phyloP scores from a whole-genome alignment of 139 green algal genomes.

The Chlamydomonas applanata region DNA sequence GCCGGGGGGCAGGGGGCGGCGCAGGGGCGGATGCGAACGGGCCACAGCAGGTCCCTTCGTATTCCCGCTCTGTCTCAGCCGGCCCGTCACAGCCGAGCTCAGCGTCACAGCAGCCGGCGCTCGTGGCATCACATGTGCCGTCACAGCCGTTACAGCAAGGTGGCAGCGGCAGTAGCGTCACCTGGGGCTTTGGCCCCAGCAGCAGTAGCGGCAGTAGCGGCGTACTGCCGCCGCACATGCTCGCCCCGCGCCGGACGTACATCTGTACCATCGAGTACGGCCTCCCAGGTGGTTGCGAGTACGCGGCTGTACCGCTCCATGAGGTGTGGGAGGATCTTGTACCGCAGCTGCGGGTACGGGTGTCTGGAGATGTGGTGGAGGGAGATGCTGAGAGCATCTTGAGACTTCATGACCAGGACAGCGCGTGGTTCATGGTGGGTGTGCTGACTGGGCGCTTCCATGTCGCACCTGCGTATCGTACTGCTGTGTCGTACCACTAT shows the following conservation, averaged over 20 bases:
- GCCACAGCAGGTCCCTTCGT: too few species aligned
- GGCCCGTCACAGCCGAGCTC: too few species aligned
- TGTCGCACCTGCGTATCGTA: too few species aligned
- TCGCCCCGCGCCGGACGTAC: slow-evolving; percentile 17
- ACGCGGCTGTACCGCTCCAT: slow-evolving; percentile 22
- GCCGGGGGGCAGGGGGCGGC: too few species aligned
- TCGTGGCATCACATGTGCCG: too few species aligned
- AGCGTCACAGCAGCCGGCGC: too few species aligned
- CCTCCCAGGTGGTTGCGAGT: slow-evolving; percentile 30
- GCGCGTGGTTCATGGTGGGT: slow-evolving; percentile 24
- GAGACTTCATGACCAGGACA: neutral
- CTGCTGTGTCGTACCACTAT: too few species aligned
- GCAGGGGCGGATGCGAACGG: too few species aligned
- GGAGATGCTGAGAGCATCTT: slow-evolving; percentile 24
- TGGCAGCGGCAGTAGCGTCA: neutral
- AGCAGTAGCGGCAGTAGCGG: neutral
- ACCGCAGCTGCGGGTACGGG: slow-evolving; percentile 14
- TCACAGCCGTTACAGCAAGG: too few species aligned
- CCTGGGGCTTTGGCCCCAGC: too few species aligned
- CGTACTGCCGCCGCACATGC: neutral
- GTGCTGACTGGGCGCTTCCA: too few species aligned
- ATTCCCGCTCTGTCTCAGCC: too few species aligned
- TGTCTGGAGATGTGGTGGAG: slow-evolving; percentile 28
- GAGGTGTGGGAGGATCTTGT: slow-evolving; percentile 35
- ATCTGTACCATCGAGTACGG: slow-evolving; percentile 22